phyloP scores from a whole-genome alignment of 192 early-diverging fungal species.

The Kickxella alabastrina region DNA sequence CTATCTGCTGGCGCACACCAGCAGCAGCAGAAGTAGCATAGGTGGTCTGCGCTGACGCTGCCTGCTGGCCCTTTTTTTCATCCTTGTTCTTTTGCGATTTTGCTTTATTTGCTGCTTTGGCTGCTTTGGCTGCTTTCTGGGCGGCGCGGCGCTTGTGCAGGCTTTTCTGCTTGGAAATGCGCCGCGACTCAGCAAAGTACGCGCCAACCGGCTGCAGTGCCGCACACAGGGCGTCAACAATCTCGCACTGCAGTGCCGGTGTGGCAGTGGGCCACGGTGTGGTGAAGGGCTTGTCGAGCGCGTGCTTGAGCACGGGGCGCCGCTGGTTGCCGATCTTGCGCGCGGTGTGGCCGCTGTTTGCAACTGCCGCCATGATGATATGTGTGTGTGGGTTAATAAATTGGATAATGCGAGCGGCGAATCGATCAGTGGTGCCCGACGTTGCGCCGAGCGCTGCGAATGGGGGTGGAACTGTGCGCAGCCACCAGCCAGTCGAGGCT shows the following conservation, averaged over 20 bases:
- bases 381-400: background rate
- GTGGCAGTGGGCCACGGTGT: constrained; percentile 29
- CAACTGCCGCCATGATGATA: background rate
- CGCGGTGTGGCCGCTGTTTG: constrained; percentile 1
- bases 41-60: background rate
- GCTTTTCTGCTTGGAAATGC: constrained; percentile 12
- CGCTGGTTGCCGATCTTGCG: constrained; percentile 20
- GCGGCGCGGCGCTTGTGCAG: constrained; percentile 11
- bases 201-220: constrained; percentile 22
- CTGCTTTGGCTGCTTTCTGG: constrained; percentile 2
- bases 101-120: constrained; percentile 3
- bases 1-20: background rate
- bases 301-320: constrained; percentile 44
- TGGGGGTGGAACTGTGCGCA: background rate
- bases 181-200: constrained; percentile 31
- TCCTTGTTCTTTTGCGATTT: background rate
- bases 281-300: constrained; percentile 36
- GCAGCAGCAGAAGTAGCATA: too few relatives aligned
- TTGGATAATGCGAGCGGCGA: background rate
- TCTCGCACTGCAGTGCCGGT: constrained; percentile 6
- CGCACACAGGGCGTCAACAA: constrained; percentile 20
- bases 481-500: background rate
- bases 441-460: too few relatives aligned
- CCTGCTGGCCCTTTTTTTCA: background rate
- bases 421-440: background rate